Evolutionary conservation across 2,329 filamentous ascomycete genomes (phyloP), one percentile per base, ranked within the genome.

Genomic region (Pseudovirgaria hyperparasitica): DNA sequence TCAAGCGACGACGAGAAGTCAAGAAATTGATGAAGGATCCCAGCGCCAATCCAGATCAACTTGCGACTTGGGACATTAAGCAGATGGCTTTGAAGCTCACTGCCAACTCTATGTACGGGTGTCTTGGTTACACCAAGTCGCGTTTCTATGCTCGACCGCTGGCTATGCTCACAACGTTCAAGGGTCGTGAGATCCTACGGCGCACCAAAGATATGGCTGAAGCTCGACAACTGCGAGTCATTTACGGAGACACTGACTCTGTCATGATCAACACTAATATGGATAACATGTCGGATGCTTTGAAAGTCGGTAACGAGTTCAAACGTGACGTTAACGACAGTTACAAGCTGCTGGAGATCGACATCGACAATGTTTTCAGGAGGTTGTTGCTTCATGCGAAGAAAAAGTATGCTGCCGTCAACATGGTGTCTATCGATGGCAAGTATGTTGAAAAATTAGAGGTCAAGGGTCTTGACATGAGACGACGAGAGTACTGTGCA

Each of bases 241-340:
- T 98, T 37, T 98, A 98, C 44, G 90, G 90, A 61, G 90, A 98
- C 57, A 98, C 90, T 9, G 90, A 98, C 57, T 98, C 90, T 6
- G 90, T 98, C 58, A 98, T 98, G 90, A 96, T 98, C 63, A 98
- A 98, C 48, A 92, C 90, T 37, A 96, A 96, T 47, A 85, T 90
- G 29, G 82, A 94, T 55, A 92, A 81, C 39, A 80, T 96, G 16
- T 74, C 81, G 17, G 85, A 92, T 44, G 90, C 90, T 2, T 62
- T 94, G 42, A 86, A 81, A 48, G 80, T 98, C 27, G 92, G 90
- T 31, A 76, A 84, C 23, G 84, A 96, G 36, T 96, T 98, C 67
- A 96, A 94, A 60, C 78, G 75, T 43, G 73, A 82, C 14, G 90
- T 98, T 57, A 98, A 98, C 48, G 82, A 93, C 42, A 76, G 79